Evolutionary conservation across 192 early-diverging fungal species (phyloP), one percentile per base, ranked within the genome.

Genomic region (Podochytrium sp.): DNA sequence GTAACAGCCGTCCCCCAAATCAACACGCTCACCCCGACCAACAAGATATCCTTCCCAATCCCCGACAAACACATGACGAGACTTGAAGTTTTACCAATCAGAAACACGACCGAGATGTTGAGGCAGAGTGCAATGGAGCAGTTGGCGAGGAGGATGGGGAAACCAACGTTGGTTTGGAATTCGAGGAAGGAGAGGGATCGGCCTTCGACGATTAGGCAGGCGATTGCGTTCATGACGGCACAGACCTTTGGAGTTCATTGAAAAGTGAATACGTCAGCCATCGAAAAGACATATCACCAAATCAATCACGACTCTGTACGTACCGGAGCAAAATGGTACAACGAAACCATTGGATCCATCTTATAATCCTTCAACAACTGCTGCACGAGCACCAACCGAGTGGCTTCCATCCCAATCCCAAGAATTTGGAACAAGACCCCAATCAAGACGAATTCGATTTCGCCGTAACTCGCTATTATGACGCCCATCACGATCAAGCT

Each of bases 291-390:
- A 7, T 50, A 72, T 39, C 3, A 65, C 40, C 35, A 71, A 47
- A 47, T 12, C 7, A 47, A 47, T 12, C 7, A 47, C 7, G 20
- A 47, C 7, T 16, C 47, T 2, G 60, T 49, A 49, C 78, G 43
- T 72, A 80, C 77, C 38, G 80, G 80, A 12, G 80, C 80, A 78
- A 78, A 76, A 40, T 76, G 52, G 61, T 81, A 81, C 14, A 81
- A 60, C 5, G 60, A 56, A 2, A 64, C 60, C 43, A 81, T 59
- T 16, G 77, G 76, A 40, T 81, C 77, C 76, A 81, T 76, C 35
- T 81, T 65, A 30, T 74, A 74, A 2, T 72, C 58, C 34, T 69
- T 75, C 66, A 81, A 40, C 34, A 81, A 70, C 49, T 78, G 68
- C 47, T 81, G 76, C 18, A 78, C 65, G 50, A 78, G 34, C 1